Evolutionary conservation across 768 basidiomycete genomes (phyloP).

Genomic region (Cystofilobasidium capitatum): DNA sequence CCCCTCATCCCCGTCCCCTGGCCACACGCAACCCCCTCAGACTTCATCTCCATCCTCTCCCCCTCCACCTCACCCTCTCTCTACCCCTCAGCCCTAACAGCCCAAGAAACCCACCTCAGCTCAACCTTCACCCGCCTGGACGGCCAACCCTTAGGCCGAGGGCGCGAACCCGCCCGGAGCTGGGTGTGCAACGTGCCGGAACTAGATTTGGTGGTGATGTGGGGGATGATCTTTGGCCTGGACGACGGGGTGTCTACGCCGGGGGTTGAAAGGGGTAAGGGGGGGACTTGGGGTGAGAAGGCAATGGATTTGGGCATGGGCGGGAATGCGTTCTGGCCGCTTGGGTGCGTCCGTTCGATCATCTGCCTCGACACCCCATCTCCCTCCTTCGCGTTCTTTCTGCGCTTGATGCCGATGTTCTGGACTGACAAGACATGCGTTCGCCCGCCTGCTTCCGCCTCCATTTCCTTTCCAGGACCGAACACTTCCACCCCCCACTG

Average conservation of each 20-base stretch:
- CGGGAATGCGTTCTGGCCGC: not conserved
- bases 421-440: not conserved
- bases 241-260: slow-evolving; percentile 21
- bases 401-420: not conserved
- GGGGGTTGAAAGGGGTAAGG: not conserved
- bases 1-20: slow-evolving; percentile 11
- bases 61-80: not conserved
- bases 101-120: slow-evolving; percentile 2
- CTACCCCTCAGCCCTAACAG: slow-evolving; percentile 2
- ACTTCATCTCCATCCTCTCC: slow-evolving; percentile 4
- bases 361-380: not conserved
- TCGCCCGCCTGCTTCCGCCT: not conserved
- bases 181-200: slow-evolving; percentile 11
- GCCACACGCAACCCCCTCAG: not conserved
- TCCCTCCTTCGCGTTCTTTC: not conserved
- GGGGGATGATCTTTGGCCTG: slow-evolving; percentile 10
- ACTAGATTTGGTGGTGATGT: slow-evolving; percentile 14
- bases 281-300: not conserved
- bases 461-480: not conserved
- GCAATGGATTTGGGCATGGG: not conserved
- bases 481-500: slow-evolving; percentile 24
- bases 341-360: not conserved
- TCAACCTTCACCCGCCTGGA: not conserved
- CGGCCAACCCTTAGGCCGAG: not conserved
- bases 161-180: not conserved